A percentile compares a stretch with the other conserved stretches of the same genome.
These are phyloP conservation scores for Scutellaria barbata DNA, from an alignment of 257 asterid species.

Conservation along the genomic window DNA sequence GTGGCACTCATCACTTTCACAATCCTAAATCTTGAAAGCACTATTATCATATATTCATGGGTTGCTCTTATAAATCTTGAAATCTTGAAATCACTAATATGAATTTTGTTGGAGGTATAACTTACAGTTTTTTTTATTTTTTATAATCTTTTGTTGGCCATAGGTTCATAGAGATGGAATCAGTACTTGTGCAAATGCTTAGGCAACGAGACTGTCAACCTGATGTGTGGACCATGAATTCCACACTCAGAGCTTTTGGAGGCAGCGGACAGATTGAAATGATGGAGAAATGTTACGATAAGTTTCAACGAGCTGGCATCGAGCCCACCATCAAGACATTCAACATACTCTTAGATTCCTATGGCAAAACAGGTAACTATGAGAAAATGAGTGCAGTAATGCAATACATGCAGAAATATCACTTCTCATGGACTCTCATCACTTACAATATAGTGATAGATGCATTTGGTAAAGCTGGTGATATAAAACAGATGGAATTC, in stretches of 20 bases:
- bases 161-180: constrained; percentile 91
- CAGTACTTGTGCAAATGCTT: constrained; percentile 74
- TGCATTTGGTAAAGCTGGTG: constrained; percentile 88
- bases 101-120: background rate
- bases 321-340: constrained; percentile 87
- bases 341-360: constrained; percentile 87
- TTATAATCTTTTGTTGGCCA: constrained; percentile 23
- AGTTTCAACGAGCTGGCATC: constrained; percentile 81
- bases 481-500: constrained; percentile 80
- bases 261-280: constrained; percentile 90
- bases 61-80: background rate
- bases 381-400: constrained; percentile 90
- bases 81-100: background rate
- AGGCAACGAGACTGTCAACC: constrained; percentile 71
- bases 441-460: constrained; percentile 91
- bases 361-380: constrained; percentile 76
- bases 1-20: constrained; percentile 3
- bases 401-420: constrained; percentile 91
- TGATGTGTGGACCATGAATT: constrained; percentile 95
- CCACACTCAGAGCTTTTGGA: constrained; percentile 89
- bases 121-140: constrained; percentile 17
- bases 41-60: background rate
- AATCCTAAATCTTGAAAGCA: background rate
- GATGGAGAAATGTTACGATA: constrained; percentile 94
- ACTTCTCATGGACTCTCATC: constrained; percentile 82